These are phyloP conservation scores for Penicillium coffeae DNA, from an alignment of 495 filamentous ascomycete genomes.

Conservation along the genomic window DNA sequence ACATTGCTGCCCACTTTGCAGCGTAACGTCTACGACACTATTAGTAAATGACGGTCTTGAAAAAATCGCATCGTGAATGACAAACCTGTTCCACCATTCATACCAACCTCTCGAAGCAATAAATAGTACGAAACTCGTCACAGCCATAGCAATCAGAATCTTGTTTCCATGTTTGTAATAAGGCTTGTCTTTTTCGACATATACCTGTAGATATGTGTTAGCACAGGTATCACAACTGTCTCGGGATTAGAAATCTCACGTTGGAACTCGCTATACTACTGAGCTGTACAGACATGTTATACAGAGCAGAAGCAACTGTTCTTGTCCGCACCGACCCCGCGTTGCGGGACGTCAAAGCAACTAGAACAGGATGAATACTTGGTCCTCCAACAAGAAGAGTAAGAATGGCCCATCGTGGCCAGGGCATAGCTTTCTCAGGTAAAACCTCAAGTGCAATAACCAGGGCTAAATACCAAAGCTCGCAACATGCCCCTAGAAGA, in stretches of 20 bases:
- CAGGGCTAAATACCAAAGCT: constrained; percentile 54
- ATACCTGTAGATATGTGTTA: constrained; percentile 39
- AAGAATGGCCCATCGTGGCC: constrained; percentile 49
- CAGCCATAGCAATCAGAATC: constrained; percentile 42
- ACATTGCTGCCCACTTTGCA: not conserved
- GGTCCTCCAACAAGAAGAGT: constrained; percentile 52
- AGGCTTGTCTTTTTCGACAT: constrained; percentile 58
- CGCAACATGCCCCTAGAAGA: constrained; percentile 41
- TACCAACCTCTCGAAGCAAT: constrained; percentile 44
- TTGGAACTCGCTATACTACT: constrained; percentile 55
- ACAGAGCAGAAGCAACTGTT: constrained; percentile 56
- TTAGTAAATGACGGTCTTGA: constrained; percentile 1
- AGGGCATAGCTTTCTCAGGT: constrained; percentile 34
- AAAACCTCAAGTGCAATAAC: constrained; percentile 46
- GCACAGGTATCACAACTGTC: not conserved
- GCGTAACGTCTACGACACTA: not conserved
- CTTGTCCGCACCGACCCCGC: constrained; percentile 61
- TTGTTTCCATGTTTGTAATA: constrained; percentile 62
- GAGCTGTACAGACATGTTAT: constrained; percentile 71
- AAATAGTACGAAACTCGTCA: not conserved
- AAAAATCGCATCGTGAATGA: not conserved
- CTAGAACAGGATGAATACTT: constrained; percentile 62
- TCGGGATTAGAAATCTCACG: constrained; percentile 27
- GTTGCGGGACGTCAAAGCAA: constrained; percentile 61
- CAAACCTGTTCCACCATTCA: constrained; percentile 49